phyloP scores from a whole-genome alignment of 2,329 filamentous ascomycete genomes.

The Colletotrichum truncatum region DNA sequence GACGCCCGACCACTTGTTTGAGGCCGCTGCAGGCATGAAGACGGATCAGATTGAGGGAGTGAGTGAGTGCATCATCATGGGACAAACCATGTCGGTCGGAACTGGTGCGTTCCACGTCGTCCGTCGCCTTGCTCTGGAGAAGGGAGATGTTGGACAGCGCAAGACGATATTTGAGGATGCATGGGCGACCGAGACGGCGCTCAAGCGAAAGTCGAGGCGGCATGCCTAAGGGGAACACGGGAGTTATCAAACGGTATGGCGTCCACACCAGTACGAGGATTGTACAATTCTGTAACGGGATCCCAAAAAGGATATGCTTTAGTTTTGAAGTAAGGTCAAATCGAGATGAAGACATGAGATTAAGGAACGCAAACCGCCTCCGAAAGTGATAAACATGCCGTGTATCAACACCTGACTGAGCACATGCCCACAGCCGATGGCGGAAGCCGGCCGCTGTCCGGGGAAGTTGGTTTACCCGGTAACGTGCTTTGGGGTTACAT shows the following conservation, averaged over 20 bases:
- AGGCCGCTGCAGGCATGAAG: conserved; percentile 92
- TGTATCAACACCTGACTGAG: too few species aligned
- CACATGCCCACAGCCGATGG: not conserved
- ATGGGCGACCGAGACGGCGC: conserved; percentile 53
- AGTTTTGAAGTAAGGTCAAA: not conserved
- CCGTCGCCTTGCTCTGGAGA: conserved; percentile 74
- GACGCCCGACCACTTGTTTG: conserved; percentile 96
- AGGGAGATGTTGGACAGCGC: conserved; percentile 65
- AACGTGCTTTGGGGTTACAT: not conserved
- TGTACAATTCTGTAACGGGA: conserved; percentile 18
- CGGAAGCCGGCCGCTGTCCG: not conserved
- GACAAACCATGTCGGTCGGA: conserved; percentile 90
- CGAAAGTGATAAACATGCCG: too few species aligned
- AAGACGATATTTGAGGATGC: conserved; percentile 77
- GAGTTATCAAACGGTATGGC: conserved; percentile 8
- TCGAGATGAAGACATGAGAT: not conserved
- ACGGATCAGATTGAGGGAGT: conserved; percentile 93
- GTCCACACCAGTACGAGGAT: conserved; percentile 6
- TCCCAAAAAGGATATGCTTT: not conserved
- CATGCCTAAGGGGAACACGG: not conserved
- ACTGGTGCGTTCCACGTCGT: conserved; percentile 95
- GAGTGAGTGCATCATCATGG: conserved; percentile 97
- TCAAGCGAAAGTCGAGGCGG: conserved; percentile 25
- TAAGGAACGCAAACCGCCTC: too few species aligned
- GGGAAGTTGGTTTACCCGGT: not conserved